Percentiles rank a stretch among this genome's conserved stretches.
These are phyloP conservation scores for Chalara sp. DNA, from an alignment of 2,329 filamentous ascomycete species.

Conservation along the genomic window DNA sequence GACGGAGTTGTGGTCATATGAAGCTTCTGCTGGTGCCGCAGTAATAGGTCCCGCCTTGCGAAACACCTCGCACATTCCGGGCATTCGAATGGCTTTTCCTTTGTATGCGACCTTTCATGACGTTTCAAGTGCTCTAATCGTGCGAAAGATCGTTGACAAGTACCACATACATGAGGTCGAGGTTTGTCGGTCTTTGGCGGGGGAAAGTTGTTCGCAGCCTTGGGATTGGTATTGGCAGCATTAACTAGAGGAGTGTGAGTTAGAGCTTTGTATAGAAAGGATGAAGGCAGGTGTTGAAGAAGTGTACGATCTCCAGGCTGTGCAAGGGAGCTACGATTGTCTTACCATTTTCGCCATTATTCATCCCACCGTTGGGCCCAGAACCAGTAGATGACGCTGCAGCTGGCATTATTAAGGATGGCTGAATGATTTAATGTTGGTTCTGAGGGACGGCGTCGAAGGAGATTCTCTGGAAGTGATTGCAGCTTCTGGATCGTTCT, in stretches of 20 bases:
- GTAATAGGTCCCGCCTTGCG: conserved; percentile 80
- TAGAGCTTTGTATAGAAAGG: conserved; percentile 4
- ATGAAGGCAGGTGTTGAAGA: background rate
- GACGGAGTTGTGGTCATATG: conserved; percentile 89
- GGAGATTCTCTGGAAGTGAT: conserved; percentile 1
- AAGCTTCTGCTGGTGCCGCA: conserved; percentile 96
- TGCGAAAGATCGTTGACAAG: conserved; percentile 87
- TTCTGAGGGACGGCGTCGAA: background rate
- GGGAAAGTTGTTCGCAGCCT: conserved; percentile 41
- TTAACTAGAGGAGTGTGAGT: conserved; percentile 10
- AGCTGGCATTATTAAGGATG: conserved; percentile 22
- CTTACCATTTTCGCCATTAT: conserved; percentile 25
- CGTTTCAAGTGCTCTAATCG: conserved; percentile 94
- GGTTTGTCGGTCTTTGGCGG: conserved; percentile 97
- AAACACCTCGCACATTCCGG: conserved; percentile 93
- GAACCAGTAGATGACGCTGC: conserved; percentile 22
- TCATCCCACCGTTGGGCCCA: conserved; percentile 18
- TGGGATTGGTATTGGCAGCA: conserved; percentile 11
- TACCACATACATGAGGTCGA: conserved; percentile 85
- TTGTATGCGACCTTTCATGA: conserved; percentile 95
- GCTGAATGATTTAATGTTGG: conserved; percentile 2
- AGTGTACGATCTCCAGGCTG: too few species aligned
- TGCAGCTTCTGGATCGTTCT: conserved; percentile 12
- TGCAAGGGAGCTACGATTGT: background rate
- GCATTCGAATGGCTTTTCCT: conserved; percentile 96